A percentile compares a stretch with the other conserved stretches of the same genome.
Evolutionary conservation across 2,329 filamentous ascomycete species (phyloP).

Genomic region (Coniochaeta sp.): DNA sequence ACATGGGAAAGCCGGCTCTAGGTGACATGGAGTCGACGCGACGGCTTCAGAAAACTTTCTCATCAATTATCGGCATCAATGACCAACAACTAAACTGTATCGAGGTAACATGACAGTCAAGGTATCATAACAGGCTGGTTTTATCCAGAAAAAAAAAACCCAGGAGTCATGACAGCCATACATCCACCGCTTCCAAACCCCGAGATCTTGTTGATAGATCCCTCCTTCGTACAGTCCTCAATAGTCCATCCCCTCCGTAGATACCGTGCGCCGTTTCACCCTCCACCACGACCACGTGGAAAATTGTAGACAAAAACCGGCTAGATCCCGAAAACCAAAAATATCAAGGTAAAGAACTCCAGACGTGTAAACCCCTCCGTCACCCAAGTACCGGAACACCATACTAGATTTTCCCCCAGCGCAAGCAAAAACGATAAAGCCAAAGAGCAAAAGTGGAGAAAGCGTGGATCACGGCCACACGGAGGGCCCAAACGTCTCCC

Average conservation of each 20-base stretch:
- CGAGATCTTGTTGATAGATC: background rate
- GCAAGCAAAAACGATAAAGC: background rate
- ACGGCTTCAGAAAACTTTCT: background rate
- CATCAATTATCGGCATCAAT: background rate
- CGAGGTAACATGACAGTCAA: background rate
- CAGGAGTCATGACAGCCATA: background rate
- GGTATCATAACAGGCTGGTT: background rate
- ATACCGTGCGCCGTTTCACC: background rate
- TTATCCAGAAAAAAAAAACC: background rate
- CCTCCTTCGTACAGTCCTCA: background rate
- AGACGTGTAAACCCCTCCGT: background rate
- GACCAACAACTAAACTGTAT: background rate
- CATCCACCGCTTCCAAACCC: background rate
- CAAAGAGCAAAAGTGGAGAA: background rate
- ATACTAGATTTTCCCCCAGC: background rate
- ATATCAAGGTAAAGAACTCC: background rate
- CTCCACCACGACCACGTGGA: background rate
- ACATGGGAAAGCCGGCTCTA: background rate
- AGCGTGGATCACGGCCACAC: conserved; percentile 33
- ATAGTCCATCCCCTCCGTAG: background rate
- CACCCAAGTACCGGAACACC: background rate
- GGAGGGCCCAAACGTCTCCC: conserved; percentile 44
- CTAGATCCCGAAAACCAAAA: background rate
- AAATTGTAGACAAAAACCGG: background rate
- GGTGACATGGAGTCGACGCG: background rate